Conservation (phyloP, 177 flowering plant species). For the Vitis hybrid region DNA sequence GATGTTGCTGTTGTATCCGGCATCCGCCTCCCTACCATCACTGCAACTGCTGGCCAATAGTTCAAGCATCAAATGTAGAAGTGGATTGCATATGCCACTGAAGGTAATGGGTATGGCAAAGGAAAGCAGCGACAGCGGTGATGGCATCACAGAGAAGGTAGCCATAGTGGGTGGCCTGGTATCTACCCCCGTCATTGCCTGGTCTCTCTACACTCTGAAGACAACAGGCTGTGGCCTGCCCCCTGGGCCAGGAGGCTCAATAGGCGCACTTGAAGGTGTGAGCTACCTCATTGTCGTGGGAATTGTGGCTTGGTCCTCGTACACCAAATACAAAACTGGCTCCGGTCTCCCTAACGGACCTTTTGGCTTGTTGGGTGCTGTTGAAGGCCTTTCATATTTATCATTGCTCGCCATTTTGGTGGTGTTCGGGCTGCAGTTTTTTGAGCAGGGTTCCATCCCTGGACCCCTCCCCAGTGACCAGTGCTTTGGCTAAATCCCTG, state of each 20-base stretch:
- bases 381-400: constrained; percentile 84
- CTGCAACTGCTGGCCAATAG: not conserved
- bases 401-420: constrained; percentile 60
- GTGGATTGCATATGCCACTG: constrained; percentile 1
- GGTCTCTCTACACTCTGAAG: constrained; percentile 98
- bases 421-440: constrained; percentile 81
- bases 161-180: constrained; percentile 79
- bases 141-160: constrained; percentile 33
- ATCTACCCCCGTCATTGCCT: constrained; percentile 78
- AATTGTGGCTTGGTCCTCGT: constrained; percentile 82
- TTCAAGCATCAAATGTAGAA: not conserved
- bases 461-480: constrained; percentile 86
- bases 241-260: constrained; percentile 90
- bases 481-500: constrained; percentile 71
- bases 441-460: constrained; percentile 71
- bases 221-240: constrained; percentile 96
- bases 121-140: constrained; percentile 37
- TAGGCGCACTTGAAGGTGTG: constrained; percentile 92
- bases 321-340: constrained; percentile 84
- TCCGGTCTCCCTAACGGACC: constrained; percentile 93
- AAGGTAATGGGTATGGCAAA: constrained; percentile 49
- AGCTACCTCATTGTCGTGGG: constrained; percentile 76
- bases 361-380: constrained; percentile 85
- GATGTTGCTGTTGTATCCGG: constrained; percentile 28
- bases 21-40: constrained; percentile 13